Evolutionary conservation across 495 filamentous ascomycete genomes (phyloP).

Genomic region (Cercophora sp.): DNA sequence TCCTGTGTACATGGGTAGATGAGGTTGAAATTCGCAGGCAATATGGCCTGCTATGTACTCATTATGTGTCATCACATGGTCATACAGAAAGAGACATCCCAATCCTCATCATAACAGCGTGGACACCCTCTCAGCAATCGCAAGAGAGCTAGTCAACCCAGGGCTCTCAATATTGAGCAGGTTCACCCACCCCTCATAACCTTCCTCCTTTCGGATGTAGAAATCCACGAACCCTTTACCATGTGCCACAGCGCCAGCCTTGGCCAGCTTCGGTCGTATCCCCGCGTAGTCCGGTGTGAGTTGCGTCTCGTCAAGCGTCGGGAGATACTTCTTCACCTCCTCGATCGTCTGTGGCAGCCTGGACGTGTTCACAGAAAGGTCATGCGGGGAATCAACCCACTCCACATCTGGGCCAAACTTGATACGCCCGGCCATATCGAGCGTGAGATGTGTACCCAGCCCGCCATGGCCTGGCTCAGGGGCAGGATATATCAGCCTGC

Average conservation of each 20-base stretch:
- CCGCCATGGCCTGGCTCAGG: constrained; percentile 76
- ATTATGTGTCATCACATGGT: too few species aligned
- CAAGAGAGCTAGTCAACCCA: constrained; percentile 83
- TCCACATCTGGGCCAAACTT: constrained; percentile 96
- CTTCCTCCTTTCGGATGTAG: constrained; percentile 74
- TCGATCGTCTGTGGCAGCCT: constrained; percentile 62
- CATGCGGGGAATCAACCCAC: constrained; percentile 60
- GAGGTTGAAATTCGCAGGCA: too few species aligned
- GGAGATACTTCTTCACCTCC: constrained; percentile 77
- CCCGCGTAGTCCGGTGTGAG: constrained; percentile 86
- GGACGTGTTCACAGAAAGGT: constrained; percentile 45
- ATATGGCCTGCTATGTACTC: too few species aligned
- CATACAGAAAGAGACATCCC: too few species aligned
- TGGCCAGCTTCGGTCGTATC: constrained; percentile 80
- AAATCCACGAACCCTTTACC: constrained; percentile 78
- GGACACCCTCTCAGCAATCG: constrained; percentile 81
- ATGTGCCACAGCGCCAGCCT: constrained; percentile 50
- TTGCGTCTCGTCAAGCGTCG: constrained; percentile 58
- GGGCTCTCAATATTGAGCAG: constrained; percentile 93
- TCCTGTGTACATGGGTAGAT: too few species aligned
- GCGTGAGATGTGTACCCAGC: constrained; percentile 87
- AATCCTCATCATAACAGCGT: constrained; percentile 59
- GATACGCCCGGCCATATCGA: constrained; percentile 80
- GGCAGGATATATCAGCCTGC: constrained; percentile 81
- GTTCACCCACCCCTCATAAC: constrained; percentile 84